Base-by-base conservation (phyloP, 2,329 filamentous ascomycete species). In the Microascus cirrosus region DNA sequence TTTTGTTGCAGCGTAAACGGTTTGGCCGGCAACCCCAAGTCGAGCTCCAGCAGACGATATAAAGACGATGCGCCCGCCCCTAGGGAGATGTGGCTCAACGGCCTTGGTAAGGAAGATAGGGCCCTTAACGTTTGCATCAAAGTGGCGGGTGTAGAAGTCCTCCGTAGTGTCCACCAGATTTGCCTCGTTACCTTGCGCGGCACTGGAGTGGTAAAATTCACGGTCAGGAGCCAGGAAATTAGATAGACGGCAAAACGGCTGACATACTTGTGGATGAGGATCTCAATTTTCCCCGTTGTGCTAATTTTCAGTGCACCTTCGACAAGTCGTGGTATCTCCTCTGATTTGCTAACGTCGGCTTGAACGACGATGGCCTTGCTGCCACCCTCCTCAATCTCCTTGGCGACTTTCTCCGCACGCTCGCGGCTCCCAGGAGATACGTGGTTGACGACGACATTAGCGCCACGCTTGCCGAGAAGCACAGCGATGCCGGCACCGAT, bases 1-100 rank as follows among this genome's bases (percentile, higher is more conserved):
- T 55, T 72, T 72, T 0, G 68, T 69, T 2, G 69, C 64, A 0
- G 62, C 67, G 35, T 73, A 73, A 0, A 73, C 65, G 0, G 68
- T 66, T 36, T 69, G 62, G 0, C 60, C 63, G 1, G 67, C 59
- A 2, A 67, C 60, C 1, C 69, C 70, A 2, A 68, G 58, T 1
- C 68, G 63, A 1, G 69, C 68, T n/a, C 61, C 65, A 3, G 65
- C 64, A 0, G 69, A 71, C 1, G 69, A 70, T 2, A 73, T 60
- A 28, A 67, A 65, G n/a, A 73, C 63, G 1, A 73, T 68, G 0
- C 71, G 67, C 0, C 70, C 67, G 2, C 67, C 66, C 1, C 58
- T 58, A 0, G 65, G 59, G 5, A 73, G 60, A 39, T 71, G 60
- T 0, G 68, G 68, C 1, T 68, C 53, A 1, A 65, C 64, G 0